phyloP scores from a whole-genome alignment of 305 asterid genomes.

The Lippia alba region DNA sequence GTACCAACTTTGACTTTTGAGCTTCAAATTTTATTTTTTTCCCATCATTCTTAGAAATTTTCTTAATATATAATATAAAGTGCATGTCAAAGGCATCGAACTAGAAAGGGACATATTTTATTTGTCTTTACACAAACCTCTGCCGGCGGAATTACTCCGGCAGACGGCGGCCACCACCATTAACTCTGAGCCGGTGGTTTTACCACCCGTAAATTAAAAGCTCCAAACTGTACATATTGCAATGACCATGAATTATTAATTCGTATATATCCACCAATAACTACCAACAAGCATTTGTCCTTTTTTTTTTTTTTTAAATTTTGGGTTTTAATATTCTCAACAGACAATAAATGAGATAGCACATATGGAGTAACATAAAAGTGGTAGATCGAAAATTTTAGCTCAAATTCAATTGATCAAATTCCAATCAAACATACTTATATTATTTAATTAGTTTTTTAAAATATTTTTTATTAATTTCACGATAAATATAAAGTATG shows the following conservation, averaged over 20 bases:
- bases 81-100: constrained; percentile 18
- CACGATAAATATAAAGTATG: too few species aligned
- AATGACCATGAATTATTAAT: constrained; percentile 45
- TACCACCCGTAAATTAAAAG: constrained; percentile 42
- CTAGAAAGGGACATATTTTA: constrained; percentile 14
- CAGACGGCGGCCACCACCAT: constrained; percentile 40
- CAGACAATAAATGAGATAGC: not conserved
- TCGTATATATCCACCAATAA: constrained; percentile 42
- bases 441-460: too few species aligned
- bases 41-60: constrained; percentile 8
- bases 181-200: constrained; percentile 32
- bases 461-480: too few species aligned
- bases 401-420: too few species aligned
- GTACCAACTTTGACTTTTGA: constrained; percentile 14
- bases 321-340: not conserved
- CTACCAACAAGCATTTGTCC: constrained; percentile 6
- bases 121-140: not conserved
- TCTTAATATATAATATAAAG: not conserved
- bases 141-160: constrained; percentile 25
- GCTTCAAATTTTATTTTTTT: not conserved
- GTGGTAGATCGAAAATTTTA: too few species aligned
- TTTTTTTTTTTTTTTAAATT: constrained; percentile 2
- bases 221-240: constrained; percentile 44
- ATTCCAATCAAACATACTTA: too few species aligned
- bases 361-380: too few species aligned